Evolutionary conservation across 495 filamentous ascomycete species (phyloP), one percentile per base, ranked within the genome.

Genomic region (Xylaria scruposa): DNA sequence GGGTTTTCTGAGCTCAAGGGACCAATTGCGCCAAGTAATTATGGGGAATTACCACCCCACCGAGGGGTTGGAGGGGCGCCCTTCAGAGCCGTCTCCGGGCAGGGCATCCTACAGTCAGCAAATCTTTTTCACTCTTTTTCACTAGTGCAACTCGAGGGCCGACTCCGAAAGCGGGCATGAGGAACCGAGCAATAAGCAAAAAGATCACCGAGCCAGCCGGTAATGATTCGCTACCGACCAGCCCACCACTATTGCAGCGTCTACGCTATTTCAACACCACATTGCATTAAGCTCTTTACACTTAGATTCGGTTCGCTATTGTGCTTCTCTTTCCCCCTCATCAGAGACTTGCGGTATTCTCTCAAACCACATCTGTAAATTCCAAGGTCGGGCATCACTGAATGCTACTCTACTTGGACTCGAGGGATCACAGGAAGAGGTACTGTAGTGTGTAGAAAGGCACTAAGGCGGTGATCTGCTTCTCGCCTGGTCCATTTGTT

Each of bases 101-200:
- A 61, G 33, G 9, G 36, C 33, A 19, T 59, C 42, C 67, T 68
- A 67, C 62, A 71, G 70, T 71, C 62, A 71, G 61, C 62, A 71
- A 71, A 67, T 64, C 26, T 56, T 71, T 66, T 66, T 17, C 40
- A 51, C 53, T 64, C 26, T 56, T 71, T 66, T 66, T 17, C 40
- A 60, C 42, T 71, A 71, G 70, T 62, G 70, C 70, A 1, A 4
- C 61, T 40, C 29, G 61, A 60, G n/a, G 64, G 53, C 70, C 70
- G 72, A 70, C 75, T 79, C 77, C 77, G 77, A 79, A 76, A 79
- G 77, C 76, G 77, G 77, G 75, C 76, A 68, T 51, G 51, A 68
- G 64, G 65, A 67, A 29, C 38, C 12, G 44, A 63, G 60, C 40
- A 31, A 47, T 46, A 24, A 47, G 15, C 38, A 44, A 31, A 24